Conservation (phyloP, 2,329 filamentous ascomycete genomes). For the Fusarium graminum region DNA sequence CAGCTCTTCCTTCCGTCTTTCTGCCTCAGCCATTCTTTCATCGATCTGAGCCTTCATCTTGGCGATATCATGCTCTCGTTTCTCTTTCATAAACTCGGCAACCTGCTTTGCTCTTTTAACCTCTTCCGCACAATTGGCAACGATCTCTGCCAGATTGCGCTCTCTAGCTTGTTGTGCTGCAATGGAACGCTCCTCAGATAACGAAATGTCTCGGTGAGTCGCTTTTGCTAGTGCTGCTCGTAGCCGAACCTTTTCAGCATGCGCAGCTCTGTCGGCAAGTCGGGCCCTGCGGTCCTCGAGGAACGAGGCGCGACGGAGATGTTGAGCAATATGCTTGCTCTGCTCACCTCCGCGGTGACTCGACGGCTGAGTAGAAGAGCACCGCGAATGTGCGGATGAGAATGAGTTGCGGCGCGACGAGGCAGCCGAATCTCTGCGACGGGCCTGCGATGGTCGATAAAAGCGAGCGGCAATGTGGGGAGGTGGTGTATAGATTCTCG, state of each 20-base stretch:
- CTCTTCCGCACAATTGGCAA: slow-evolving; percentile 84
- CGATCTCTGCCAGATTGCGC: slow-evolving; percentile 84
- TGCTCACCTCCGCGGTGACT: slow-evolving; percentile 69
- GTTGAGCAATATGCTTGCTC: slow-evolving; percentile 82
- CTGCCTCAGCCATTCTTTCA: slow-evolving; percentile 82
- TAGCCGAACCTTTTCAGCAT: slow-evolving; percentile 85
- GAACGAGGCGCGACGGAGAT: slow-evolving; percentile 82
- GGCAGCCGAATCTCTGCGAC: slow-evolving; percentile 80
- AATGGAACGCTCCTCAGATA: slow-evolving; percentile 80
- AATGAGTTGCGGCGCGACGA: slow-evolving; percentile 85
- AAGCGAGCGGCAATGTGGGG: slow-evolving; percentile 84
- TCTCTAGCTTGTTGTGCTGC: slow-evolving; percentile 83
- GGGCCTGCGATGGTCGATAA: slow-evolving; percentile 74
- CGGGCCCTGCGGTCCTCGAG: slow-evolving; percentile 84
- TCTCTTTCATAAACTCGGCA: slow-evolving; percentile 85
- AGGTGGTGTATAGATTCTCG: slow-evolving; percentile 70
- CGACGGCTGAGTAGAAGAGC: slow-evolving; percentile 69
- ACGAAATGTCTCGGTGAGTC: slow-evolving; percentile 71
- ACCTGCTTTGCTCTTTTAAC: slow-evolving; percentile 85
- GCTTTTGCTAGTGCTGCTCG: slow-evolving; percentile 81
- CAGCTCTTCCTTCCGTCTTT: slow-evolving; percentile 76
- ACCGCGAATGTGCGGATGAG: slow-evolving; percentile 79
- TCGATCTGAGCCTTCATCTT: slow-evolving; percentile 81
- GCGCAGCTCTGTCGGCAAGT: slow-evolving; percentile 82
- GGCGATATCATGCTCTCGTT: slow-evolving; percentile 78